Conservation (phyloP, 2,329 filamentous ascomycete genomes). For the Colletotrichum sp. region DNA sequence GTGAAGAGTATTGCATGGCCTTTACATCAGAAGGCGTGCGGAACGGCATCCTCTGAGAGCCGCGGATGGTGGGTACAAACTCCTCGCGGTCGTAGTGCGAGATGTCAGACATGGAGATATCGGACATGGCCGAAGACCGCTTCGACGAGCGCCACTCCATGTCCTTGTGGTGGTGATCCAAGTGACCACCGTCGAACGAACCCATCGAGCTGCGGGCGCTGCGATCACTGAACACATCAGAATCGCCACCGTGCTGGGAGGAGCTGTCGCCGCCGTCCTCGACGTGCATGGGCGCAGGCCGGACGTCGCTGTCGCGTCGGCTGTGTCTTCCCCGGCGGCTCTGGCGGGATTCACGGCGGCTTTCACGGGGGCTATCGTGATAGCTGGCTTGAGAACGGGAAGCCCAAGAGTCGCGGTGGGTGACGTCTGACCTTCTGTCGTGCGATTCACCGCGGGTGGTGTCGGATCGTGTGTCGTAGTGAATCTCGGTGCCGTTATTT, state of each 20-base stretch:
- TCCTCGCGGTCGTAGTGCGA: constrained; percentile 42
- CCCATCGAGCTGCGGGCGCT: constrained; percentile 63
- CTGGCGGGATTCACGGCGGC: background rate
- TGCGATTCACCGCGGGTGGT: background rate
- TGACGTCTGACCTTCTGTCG: constrained; percentile 2
- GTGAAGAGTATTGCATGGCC: constrained; percentile 75
- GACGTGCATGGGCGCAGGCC: background rate
- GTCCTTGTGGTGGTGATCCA: constrained; percentile 29
- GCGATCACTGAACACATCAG: constrained; percentile 64
- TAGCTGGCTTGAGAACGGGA: background rate
- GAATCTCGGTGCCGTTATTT: constrained; percentile 32
- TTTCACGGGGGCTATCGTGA: background rate
- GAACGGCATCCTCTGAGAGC: constrained; percentile 67
- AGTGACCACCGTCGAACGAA: constrained; percentile 42
- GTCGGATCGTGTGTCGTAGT: constrained; percentile 31
- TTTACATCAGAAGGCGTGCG: constrained; percentile 73
- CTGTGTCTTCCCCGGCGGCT: background rate
- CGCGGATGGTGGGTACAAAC: constrained; percentile 60
- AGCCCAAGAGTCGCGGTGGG: background rate
- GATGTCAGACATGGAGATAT: constrained; percentile 52
- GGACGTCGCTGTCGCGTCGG: background rate
- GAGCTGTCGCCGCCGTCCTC: constrained; percentile 47
- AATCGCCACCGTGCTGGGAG: constrained; percentile 57
- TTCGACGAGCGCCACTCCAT: constrained; percentile 36
- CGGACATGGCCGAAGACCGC: constrained; percentile 52